These are phyloP conservation scores for Cystoisospora suis DNA, from an alignment of 169 alveolate genomes.

Conservation along the genomic window DNA sequence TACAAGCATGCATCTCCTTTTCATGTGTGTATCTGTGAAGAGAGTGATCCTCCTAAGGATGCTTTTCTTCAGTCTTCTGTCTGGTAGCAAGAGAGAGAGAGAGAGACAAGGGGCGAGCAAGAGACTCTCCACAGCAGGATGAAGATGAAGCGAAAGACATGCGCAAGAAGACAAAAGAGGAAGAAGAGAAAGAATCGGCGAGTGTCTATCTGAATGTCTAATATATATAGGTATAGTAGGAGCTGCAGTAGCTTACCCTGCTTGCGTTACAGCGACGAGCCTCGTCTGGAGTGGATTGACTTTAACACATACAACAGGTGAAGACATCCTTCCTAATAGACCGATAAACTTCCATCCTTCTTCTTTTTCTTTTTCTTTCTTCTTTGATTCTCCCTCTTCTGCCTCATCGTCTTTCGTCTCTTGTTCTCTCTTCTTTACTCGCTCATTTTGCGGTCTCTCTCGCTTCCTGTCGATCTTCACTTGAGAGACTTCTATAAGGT, in stretches of 20 bases:
- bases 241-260: background rate
- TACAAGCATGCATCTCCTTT: too few relatives aligned
- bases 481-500: too few relatives aligned
- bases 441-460: background rate
- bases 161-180: background rate
- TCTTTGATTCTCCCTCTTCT: background rate
- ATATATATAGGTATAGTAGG: background rate
- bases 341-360: slow-evolving; percentile 8
- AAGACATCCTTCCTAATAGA: background rate
- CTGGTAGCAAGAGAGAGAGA: background rate
- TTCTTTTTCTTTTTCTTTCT: background rate
- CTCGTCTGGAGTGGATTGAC: background rate
- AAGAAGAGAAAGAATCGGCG: background rate
- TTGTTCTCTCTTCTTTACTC: background rate
- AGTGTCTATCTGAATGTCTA: background rate
- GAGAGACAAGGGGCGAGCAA: background rate
- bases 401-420: background rate
- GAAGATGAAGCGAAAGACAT: background rate
- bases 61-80: too few relatives aligned
- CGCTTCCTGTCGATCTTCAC: background rate
- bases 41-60: too few relatives aligned
- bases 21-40: too few relatives aligned
- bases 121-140: background rate
- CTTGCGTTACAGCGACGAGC: slow-evolving; percentile 9
- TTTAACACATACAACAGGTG: slow-evolving; percentile 14